Evolutionary conservation across 768 basidiomycete species (phyloP), one percentile per base, ranked within the genome.

Genomic region (Pulveroboletus frians): DNA sequence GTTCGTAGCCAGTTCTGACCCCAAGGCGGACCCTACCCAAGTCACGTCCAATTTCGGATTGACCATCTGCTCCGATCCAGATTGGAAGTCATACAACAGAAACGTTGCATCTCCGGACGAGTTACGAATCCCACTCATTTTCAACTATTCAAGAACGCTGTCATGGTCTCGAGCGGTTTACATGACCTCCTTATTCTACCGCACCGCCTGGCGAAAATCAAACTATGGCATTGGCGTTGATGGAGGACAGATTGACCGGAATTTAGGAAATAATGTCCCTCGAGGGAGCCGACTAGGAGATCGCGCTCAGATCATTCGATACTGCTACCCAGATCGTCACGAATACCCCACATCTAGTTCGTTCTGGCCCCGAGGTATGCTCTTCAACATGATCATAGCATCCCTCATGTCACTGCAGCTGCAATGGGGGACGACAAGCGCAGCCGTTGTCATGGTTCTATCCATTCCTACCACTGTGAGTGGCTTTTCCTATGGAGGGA

Each of bases 371-470:
- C 57, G 42, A 1, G 59, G 58, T 1, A 39, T 63, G 1, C 27
- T 64, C 15, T 46, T 30, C 11, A 58, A 69, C 31, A 62, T 70
- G 47, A 9, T 60, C 14, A 29, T 67, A 10, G 69, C 70, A 18
- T 66, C 69, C 1, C 1, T 62, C 9, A 56, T 65, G 36, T 49
- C 67, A 9, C 34, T 72, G 17, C 49, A 47, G 9, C 23, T 71
- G 17, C 69, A 71, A 46, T 71, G 67, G 71, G 62, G 55, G 0
- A 68, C 69, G 5, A 60, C 62, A 2, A 36, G 49, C 0, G 62
- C 68, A 11, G 69, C 69, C 1, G 3, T 69, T 29, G 36, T 69
- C 3, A 54, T 56, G 8, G 56, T 56, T 10, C 63, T 57, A 53
- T 65, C 51, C 20, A 70, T 66, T 0, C 70, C 69, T 8, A 71